A percentile compares a stretch with the other conserved stretches of the same genome.
These are phyloP conservation scores for Phoenix dactylifera DNA, from an alignment of 176 grass and related monocot genomes.

Conservation along the genomic window DNA sequence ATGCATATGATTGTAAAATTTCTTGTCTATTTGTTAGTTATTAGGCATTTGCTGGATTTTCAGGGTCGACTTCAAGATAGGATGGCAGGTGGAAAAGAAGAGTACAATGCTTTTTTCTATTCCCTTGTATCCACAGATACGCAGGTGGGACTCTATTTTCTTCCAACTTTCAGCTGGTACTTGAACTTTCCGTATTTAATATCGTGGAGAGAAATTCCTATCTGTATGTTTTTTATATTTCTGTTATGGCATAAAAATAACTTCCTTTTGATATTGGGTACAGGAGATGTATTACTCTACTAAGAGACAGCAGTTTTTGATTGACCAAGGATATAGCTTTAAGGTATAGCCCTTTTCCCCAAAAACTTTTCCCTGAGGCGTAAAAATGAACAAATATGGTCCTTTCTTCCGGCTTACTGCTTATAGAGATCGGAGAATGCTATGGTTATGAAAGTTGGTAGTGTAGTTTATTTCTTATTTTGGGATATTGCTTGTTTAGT, in stretches of 20 bases:
- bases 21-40: background rate
- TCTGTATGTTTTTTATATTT: too few species aligned
- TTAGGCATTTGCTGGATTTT: slow-evolving; percentile 1
- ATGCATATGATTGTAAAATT: too few species aligned
- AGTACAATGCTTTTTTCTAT: slow-evolving; percentile 99
- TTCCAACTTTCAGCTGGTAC: background rate
- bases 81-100: slow-evolving; percentile 98
- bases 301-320: slow-evolving; percentile 97
- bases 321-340: slow-evolving; percentile 98
- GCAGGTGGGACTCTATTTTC: slow-evolving; percentile 35
- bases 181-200: background rate
- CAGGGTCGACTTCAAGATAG: slow-evolving; percentile 93
- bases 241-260: background rate
- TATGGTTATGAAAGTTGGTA: too few species aligned
- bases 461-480: too few species aligned
- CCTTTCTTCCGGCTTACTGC: too few species aligned
- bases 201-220: too few species aligned
- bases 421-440: too few species aligned
- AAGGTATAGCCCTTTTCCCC: slow-evolving; percentile 34
- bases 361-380: too few species aligned
- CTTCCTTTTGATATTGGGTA: slow-evolving; percentile 13
- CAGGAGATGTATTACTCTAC: slow-evolving; percentile 99
- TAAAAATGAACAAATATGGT: too few species aligned
- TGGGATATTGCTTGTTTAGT: too few species aligned
- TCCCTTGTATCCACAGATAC: slow-evolving; percentile 98